Evolutionary conservation across 2,329 filamentous ascomycete species (phyloP).

Genomic region (Dactylellina haptotyla): DNA sequence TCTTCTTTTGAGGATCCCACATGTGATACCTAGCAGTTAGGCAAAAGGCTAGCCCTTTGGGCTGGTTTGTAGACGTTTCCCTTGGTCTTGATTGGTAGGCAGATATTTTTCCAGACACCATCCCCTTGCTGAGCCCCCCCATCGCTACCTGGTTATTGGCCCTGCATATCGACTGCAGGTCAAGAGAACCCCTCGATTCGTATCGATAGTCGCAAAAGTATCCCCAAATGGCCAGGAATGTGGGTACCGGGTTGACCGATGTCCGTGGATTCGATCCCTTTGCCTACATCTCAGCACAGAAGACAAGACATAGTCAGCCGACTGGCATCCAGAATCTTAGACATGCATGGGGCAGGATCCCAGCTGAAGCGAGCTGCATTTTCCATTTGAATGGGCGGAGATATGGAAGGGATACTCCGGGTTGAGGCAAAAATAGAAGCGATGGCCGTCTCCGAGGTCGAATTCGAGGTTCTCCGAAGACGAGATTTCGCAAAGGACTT

Average conservation of each 20-base stretch:
- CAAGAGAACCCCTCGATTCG: background rate
- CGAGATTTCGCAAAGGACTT: background rate
- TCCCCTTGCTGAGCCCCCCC: background rate
- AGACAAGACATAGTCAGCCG: background rate
- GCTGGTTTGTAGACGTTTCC: background rate
- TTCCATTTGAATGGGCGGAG: slow-evolving; percentile 10
- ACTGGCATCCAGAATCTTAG: slow-evolving; percentile 5
- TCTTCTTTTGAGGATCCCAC: background rate
- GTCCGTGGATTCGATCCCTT: background rate
- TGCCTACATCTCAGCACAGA: background rate
- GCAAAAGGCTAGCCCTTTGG: background rate
- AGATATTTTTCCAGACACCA: background rate
- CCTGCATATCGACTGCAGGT: background rate
- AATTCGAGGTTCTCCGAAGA: background rate
- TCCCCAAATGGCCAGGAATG: slow-evolving; percentile 10
- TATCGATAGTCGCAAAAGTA: slow-evolving; percentile 4
- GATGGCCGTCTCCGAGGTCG: background rate
- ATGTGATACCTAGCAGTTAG: background rate
- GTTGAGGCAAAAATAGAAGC: slow-evolving; percentile 1
- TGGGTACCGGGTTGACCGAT: background rate
- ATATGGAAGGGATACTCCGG: slow-evolving; percentile 5
- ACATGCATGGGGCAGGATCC: background rate
- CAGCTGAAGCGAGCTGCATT: slow-evolving; percentile 15
- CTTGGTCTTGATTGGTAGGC: background rate
- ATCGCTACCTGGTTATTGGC: background rate